Percentiles rank a stretch among this genome's conserved stretches.
Conservation (phyloP, 352 stramenopile genomes). For the Phytophthora melonis region DNA sequence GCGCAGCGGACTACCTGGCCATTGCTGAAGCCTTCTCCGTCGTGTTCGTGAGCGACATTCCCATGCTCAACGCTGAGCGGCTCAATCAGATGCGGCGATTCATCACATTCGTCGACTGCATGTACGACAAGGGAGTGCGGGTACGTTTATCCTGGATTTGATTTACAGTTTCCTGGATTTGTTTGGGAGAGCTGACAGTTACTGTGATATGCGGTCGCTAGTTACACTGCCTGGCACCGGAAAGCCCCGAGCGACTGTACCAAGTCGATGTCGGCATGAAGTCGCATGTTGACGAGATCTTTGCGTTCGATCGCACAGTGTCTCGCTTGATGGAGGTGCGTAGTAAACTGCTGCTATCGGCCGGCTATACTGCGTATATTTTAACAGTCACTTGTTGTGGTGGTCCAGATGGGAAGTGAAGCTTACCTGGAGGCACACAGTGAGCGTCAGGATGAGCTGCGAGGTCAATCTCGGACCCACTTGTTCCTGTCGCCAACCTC, state of each 20-base stretch:
- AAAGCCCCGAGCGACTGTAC: slow-evolving; percentile 70
- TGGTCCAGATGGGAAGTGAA: slow-evolving; percentile 71
- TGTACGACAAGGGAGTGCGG: slow-evolving; percentile 94
- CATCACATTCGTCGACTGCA: slow-evolving; percentile 98
- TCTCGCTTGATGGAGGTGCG: slow-evolving; percentile 86
- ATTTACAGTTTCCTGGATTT: neutral
- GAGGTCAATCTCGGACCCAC: slow-evolving; percentile 25
- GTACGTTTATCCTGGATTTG: slow-evolving; percentile 48
- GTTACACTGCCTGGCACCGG: slow-evolving; percentile 79
- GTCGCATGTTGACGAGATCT: slow-evolving; percentile 78
- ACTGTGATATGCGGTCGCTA: slow-evolving; percentile 32
- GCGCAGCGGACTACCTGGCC: slow-evolving; percentile 94
- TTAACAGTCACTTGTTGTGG: slow-evolving; percentile 1
- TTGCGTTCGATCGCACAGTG: slow-evolving; percentile 89
- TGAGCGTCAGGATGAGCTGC: slow-evolving; percentile 37
- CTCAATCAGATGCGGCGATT: slow-evolving; percentile 96
- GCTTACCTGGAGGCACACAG: slow-evolving; percentile 72
- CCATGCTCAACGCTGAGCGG: slow-evolving; percentile 83
- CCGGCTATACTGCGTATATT: neutral
- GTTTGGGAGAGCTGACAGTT: slow-evolving; percentile 11
- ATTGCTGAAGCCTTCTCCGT: slow-evolving; percentile 89
- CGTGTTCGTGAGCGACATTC: slow-evolving; percentile 95
- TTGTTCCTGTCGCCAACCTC: slow-evolving; percentile 35
- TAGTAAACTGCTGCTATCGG: neutral
- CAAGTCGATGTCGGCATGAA: slow-evolving; percentile 66